Conservation (phyloP, 257 asterid species). For the Solanum phureja region DNA sequence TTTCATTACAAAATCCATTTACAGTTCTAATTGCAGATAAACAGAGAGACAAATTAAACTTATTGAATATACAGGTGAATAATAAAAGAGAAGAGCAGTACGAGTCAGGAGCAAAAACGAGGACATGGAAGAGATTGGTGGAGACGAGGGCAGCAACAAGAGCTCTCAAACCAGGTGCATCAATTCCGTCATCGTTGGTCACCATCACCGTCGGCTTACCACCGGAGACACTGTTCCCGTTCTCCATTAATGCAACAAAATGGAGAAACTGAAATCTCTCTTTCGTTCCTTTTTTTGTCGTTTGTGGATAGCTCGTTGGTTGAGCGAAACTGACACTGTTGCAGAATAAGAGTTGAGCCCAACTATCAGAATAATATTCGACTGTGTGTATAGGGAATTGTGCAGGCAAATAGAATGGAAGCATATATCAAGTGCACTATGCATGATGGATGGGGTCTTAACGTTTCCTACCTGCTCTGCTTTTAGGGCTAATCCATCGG, state of each 20-base stretch:
- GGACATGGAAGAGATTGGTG: slow-evolving; percentile 52
- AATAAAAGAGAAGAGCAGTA: slow-evolving; percentile 1
- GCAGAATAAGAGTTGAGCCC: no score
- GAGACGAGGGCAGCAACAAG: slow-evolving; percentile 60
- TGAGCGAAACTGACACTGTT: background rate
- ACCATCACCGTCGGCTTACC: slow-evolving; percentile 61
- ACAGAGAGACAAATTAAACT: background rate
- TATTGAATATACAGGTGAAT: background rate
- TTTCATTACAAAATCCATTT: no score
- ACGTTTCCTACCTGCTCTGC: no score
- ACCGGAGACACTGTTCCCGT: background rate
- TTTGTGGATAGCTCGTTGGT: background rate
- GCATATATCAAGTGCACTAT: no score
- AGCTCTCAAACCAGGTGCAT: slow-evolving; percentile 77
- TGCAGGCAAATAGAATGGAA: background rate
- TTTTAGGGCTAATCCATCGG: no score
- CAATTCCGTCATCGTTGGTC: slow-evolving; percentile 90
- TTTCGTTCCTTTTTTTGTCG: background rate
- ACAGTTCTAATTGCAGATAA: background rate
- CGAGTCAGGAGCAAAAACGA: slow-evolving; percentile 92
- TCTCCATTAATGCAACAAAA: background rate
- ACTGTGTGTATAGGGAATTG: background rate
- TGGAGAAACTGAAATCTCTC: background rate
- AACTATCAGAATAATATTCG: background rate
- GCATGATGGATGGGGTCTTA: no score